Evolutionary conservation across 202 grass and related monocot species (phyloP).

Genomic region (Sporobolus alterniflorus): DNA sequence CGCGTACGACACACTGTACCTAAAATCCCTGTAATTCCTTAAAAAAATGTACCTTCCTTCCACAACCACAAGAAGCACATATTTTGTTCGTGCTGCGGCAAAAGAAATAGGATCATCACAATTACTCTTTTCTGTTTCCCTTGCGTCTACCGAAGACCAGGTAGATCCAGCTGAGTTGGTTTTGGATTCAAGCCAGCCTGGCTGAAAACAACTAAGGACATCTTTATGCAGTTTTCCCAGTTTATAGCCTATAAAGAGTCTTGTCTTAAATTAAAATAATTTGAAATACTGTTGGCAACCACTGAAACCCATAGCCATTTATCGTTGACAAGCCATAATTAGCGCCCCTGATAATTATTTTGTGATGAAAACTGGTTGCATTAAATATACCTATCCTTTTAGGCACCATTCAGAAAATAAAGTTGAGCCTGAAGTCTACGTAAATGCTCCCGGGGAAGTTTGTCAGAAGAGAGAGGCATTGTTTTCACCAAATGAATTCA

Average conservation of each 20-base stretch:
- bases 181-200: neutral
- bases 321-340: neutral
- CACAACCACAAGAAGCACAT: neutral
- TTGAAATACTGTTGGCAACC: neutral
- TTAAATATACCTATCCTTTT: neutral
- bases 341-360: neutral
- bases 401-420: neutral
- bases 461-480: neutral
- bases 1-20: no score
- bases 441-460: neutral
- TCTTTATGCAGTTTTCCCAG: neutral
- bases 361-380: neutral
- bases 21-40: neutral
- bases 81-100: neutral
- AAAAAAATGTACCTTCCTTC: neutral
- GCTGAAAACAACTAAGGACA: neutral
- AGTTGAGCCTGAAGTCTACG: neutral
- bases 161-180: neutral
- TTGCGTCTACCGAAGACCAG: neutral
- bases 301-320: neutral
- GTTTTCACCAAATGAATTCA: neutral
- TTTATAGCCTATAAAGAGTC: neutral
- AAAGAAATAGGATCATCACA: neutral
- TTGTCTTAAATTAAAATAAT: neutral
- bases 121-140: neutral